Evolutionary conservation across 768 basidiomycete genomes (phyloP).

Genomic region (Aureoboletus auriporus): DNA sequence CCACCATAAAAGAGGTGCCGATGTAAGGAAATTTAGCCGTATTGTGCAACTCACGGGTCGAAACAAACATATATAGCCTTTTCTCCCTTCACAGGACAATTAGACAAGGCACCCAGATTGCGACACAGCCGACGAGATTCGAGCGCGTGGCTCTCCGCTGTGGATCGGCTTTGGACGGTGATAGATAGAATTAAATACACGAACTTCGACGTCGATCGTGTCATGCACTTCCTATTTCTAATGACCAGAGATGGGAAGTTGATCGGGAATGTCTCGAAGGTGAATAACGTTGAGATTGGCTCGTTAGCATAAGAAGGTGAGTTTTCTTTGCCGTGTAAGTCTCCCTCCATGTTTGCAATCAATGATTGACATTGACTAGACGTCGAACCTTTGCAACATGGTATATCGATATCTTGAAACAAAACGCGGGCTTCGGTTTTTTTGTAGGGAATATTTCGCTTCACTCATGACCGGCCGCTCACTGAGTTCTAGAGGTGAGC

Average conservation of each 20-base stretch:
- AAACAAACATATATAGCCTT: slow-evolving; percentile 12
- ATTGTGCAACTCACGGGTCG: slow-evolving; percentile 4
- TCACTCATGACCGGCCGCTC: neutral
- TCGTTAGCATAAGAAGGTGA: slow-evolving; percentile 4
- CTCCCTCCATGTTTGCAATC: slow-evolving; percentile 3
- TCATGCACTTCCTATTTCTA: slow-evolving; percentile 16
- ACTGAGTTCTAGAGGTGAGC: neutral
- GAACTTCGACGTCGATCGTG: slow-evolving; percentile 24
- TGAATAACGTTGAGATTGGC: slow-evolving; percentile 13
- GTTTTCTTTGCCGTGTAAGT: slow-evolving; percentile 1
- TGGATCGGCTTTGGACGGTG: slow-evolving; percentile 14
- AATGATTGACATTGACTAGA: slow-evolving; percentile 8
- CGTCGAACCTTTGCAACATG: slow-evolving; percentile 13
- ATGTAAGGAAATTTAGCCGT: slow-evolving; percentile 9
- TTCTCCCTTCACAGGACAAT: slow-evolving; percentile 12
- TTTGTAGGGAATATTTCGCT: too few relatives aligned
- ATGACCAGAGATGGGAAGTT: slow-evolving; percentile 11
- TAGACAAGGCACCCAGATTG: slow-evolving; percentile 9
- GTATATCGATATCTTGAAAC: neutral
- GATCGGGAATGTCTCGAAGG: slow-evolving; percentile 8
- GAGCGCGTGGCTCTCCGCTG: slow-evolving; percentile 14
- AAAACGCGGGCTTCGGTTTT: neutral
- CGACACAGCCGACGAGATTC: slow-evolving; percentile 20
- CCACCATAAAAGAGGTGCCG: slow-evolving; percentile 1
- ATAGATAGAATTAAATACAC: slow-evolving; percentile 10